phyloP scores from a whole-genome alignment of 805 yeast species.

The Hanseniaspora taiwanica region DNA sequence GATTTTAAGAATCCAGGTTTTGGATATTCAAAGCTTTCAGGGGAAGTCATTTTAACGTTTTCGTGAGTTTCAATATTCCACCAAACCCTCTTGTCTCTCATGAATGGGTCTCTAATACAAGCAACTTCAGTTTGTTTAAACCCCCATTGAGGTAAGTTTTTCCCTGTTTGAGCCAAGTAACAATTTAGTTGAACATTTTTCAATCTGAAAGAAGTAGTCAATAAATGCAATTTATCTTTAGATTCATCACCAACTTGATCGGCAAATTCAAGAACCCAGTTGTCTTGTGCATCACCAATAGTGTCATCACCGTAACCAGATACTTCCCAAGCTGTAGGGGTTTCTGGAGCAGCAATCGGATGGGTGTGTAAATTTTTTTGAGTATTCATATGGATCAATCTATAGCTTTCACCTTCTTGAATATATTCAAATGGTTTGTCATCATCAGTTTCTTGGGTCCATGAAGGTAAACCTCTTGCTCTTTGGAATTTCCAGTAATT shows the following conservation, averaged over 20 bases:
- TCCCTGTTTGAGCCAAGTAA: conserved; percentile 64
- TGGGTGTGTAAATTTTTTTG: conserved; percentile 78
- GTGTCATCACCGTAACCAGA: conserved; percentile 70
- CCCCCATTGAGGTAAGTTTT: conserved; percentile 68
- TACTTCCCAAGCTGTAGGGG: conserved; percentile 61
- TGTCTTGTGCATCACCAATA: conserved; percentile 68
- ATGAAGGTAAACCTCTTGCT: conserved; percentile 29
- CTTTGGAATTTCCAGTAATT: conserved; percentile 70
- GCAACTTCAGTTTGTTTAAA: conserved; percentile 72
- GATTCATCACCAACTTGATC: conserved; percentile 46
- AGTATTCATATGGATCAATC: conserved; percentile 59
- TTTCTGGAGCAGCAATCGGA: conserved; percentile 58
- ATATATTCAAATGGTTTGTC: conserved; percentile 24
- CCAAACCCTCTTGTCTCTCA: conserved; percentile 77
- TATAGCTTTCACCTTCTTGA: conserved; percentile 49
- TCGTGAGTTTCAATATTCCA: conserved; percentile 71
- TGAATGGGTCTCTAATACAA: conserved; percentile 47
- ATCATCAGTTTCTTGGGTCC: conserved; percentile 18
- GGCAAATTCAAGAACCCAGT: conserved; percentile 81
- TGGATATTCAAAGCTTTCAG: conserved; percentile 38
- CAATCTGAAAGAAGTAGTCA: conserved; percentile 60
- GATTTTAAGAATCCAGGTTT: conserved; percentile 66
- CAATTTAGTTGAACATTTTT: conserved; percentile 53
- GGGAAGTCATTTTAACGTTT: conserved; percentile 47
- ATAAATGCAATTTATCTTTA: conserved; percentile 46